Percentiles rank a stretch among this genome's conserved stretches.
phyloP scores from a whole-genome alignment of 2,329 filamentous ascomycete species.

The Curvularia eragrostidis region DNA sequence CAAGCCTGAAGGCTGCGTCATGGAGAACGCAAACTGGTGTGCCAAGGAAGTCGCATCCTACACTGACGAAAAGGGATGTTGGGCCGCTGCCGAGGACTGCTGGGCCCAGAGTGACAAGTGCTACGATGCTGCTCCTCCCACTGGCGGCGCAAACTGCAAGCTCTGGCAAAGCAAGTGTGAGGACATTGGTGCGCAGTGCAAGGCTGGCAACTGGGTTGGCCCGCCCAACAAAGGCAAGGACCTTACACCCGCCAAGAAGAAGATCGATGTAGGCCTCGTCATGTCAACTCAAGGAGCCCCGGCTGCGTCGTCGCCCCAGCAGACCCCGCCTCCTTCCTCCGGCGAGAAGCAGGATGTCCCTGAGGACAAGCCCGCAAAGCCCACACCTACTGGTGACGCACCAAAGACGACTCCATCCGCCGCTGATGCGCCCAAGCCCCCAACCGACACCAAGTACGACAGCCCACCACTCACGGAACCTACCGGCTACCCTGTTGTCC shows the following conservation, averaged over 20 bases:
- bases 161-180: conserved; percentile 69
- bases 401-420: conserved; percentile 10
- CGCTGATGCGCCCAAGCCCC: conserved; percentile 17
- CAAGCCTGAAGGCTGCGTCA: conserved; percentile 63
- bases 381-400: not conserved
- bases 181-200: conserved; percentile 52
- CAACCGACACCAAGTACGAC: conserved; percentile 19
- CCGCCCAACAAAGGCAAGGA: conserved; percentile 54
- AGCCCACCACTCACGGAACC: conserved; percentile 11
- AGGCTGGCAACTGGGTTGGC: conserved; percentile 50
- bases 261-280: conserved; percentile 41
- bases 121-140: conserved; percentile 64
- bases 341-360: conserved; percentile 11
- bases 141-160: conserved; percentile 65
- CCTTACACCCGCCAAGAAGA: conserved; percentile 42
- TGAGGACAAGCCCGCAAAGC: not conserved
- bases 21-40: conserved; percentile 77
- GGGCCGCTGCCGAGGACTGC: conserved; percentile 55
- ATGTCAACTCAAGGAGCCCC: conserved; percentile 26
- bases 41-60: conserved; percentile 67
- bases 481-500: not conserved
- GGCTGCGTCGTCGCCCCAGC: conserved; percentile 27
- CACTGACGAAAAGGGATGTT: conserved; percentile 64
- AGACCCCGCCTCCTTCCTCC: conserved; percentile 7
- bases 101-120: conserved; percentile 67